Conservation (phyloP, 2,329 filamentous ascomycete genomes). For the Ceratocystis smalleyi region DNA sequence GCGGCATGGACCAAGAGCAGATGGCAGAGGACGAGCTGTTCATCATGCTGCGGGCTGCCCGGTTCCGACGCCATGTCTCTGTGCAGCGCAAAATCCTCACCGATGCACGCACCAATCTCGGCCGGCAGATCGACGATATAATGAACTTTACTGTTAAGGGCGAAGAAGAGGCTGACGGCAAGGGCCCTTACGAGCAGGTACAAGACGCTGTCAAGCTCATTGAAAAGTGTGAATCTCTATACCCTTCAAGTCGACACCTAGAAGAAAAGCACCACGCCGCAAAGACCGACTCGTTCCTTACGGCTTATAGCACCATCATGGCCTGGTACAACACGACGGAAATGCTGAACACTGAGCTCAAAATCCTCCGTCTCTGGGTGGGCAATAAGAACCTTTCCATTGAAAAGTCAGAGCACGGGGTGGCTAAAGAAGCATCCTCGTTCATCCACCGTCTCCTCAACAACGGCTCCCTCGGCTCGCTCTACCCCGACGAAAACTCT, state of each 20-base stretch:
- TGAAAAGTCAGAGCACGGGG: conserved; percentile 53
- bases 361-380: conserved; percentile 87
- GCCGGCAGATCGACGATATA: conserved; percentile 68
- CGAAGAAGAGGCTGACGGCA: conserved; percentile 67
- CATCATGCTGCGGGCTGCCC: conserved; percentile 71
- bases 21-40: conserved; percentile 59
- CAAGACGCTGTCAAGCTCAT: conserved; percentile 80
- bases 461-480: conserved; percentile 81
- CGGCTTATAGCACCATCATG: conserved; percentile 76
- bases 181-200: conserved; percentile 75
- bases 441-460: conserved; percentile 93
- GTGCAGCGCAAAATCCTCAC: conserved; percentile 80
- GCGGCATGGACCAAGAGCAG: conserved; percentile 40
- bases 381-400: conserved; percentile 88
- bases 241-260: conserved; percentile 64
- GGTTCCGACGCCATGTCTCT: conserved; percentile 68
- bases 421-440: conserved; percentile 64
- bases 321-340: conserved; percentile 96
- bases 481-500: conserved; percentile 26
- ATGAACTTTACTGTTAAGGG: conserved; percentile 90
- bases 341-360: conserved; percentile 87
- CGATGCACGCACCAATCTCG: conserved; percentile 59
- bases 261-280: conserved; percentile 60
- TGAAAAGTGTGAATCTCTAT: conserved; percentile 72
- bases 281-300: conserved; percentile 58